These are phyloP conservation scores for Starmera pachycereana DNA, from an alignment of 805 yeast genomes.

Conservation along the genomic window DNA sequence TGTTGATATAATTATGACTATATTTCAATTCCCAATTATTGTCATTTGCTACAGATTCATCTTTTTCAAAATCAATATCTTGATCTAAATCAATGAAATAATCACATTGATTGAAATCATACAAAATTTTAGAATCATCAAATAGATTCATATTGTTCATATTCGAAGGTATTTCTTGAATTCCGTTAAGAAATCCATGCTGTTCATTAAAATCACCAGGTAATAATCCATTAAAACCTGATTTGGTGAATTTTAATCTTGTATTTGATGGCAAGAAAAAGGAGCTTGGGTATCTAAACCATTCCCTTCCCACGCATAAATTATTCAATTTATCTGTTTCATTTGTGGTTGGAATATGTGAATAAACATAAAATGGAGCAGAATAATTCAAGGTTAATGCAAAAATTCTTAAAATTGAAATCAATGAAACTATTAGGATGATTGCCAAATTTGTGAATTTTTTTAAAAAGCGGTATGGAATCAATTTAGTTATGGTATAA, in stretches of 20 bases:
- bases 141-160: constrained; percentile 72
- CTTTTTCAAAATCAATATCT: constrained; percentile 32
- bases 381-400: constrained; percentile 58
- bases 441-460: background rate
- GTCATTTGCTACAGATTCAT: constrained; percentile 23
- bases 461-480: constrained; percentile 2
- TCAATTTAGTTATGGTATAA: constrained; percentile 10
- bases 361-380: constrained; percentile 59
- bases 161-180: constrained; percentile 43
- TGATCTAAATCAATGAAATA: constrained; percentile 57
- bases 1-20: constrained; percentile 43
- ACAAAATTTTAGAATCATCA: constrained; percentile 43
- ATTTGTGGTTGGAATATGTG: constrained; percentile 25
- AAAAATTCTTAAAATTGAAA: constrained; percentile 41
- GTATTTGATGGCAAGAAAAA: constrained; percentile 61
- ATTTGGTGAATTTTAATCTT: constrained; percentile 56
- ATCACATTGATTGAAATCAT: constrained; percentile 44
- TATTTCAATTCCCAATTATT: constrained; percentile 36
- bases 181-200: constrained; percentile 20
- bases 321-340: constrained; percentile 21
- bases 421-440: constrained; percentile 9
- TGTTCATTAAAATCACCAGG: constrained; percentile 76
- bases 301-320: constrained; percentile 88
- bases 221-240: constrained; percentile 77
- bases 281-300: constrained; percentile 89